Evolutionary conservation across 257 asterid species (phyloP).

Genomic region (Jacaranda copaia): DNA sequence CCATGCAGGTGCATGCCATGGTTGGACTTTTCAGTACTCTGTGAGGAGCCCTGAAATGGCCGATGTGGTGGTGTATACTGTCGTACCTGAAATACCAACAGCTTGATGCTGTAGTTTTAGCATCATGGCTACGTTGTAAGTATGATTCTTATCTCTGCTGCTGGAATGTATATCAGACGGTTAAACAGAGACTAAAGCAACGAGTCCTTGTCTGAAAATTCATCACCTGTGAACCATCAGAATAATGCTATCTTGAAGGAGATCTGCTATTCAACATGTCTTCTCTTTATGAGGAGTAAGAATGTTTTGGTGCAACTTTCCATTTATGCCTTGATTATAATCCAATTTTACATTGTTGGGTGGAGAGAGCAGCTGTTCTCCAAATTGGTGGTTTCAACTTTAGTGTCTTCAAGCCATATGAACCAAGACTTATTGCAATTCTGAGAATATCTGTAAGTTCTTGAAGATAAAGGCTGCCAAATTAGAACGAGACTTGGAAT

Average conservation of each 20-base stretch:
- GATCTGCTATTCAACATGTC: neutral
- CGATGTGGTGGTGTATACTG: slow-evolving; percentile 76
- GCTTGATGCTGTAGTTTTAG: neutral
- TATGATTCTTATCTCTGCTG: slow-evolving; percentile 1
- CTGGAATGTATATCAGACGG: neutral
- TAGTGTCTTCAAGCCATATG: neutral
- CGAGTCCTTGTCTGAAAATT: too few species aligned
- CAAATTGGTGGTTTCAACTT: neutral
- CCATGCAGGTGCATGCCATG: slow-evolving; percentile 95
- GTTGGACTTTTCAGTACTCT: slow-evolving; percentile 96
- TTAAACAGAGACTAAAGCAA: neutral
- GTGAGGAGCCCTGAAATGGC: slow-evolving; percentile 68
- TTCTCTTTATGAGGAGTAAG: too few species aligned
- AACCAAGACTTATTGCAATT: neutral
- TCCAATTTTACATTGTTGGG: neutral
- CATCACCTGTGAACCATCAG: too few species aligned
- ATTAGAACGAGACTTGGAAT: neutral
- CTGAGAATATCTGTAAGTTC: neutral
- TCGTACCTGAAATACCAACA: slow-evolving; percentile 41
- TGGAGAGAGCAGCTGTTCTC: neutral
- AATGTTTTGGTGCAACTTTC: neutral
- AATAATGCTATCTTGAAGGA: neutral
- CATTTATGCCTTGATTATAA: neutral
- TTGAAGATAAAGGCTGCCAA: neutral
- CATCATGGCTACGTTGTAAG: neutral